These are phyloP conservation scores for Arthrocladium fulminans DNA, from an alignment of 2,329 filamentous ascomycete species.

Conservation along the genomic window DNA sequence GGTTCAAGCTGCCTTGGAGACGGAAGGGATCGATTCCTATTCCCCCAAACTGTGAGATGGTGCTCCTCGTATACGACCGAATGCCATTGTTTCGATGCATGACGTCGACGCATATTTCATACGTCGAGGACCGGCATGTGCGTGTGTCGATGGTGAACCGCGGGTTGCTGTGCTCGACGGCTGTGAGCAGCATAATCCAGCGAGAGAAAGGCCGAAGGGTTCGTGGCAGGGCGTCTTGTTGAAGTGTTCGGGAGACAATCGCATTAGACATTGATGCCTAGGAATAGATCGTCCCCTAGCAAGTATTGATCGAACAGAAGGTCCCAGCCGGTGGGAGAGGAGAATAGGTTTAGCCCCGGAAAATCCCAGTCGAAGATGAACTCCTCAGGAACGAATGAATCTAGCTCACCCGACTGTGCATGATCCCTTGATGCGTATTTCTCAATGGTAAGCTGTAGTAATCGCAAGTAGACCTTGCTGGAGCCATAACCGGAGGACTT, in stretches of 20 bases:
- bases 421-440: conserved; percentile 32
- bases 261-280: conserved; percentile 2
- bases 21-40: not conserved
- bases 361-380: conserved; percentile 53
- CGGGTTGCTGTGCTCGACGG: too few species aligned
- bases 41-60: not conserved
- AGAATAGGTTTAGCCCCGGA: conserved; percentile 45
- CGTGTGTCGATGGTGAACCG: not conserved
- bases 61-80: too few species aligned
- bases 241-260: not conserved
- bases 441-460: conserved; percentile 42
- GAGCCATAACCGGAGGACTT: conserved; percentile 31
- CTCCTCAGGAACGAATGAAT: conserved; percentile 47
- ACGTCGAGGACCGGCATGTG: not conserved
- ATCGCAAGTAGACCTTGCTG: conserved; percentile 42
- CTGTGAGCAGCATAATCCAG: too few species aligned
- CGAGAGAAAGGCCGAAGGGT: too few species aligned
- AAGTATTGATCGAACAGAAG: conserved; percentile 41
- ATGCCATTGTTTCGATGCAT: too few species aligned
- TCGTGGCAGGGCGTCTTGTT: not conserved
- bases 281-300: conserved; percentile 14
- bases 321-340: conserved; percentile 41
- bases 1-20: not conserved
- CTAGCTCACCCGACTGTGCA: conserved; percentile 38
- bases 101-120: not conserved